These are phyloP conservation scores for Fusarium devonianum DNA, from an alignment of 2,329 filamentous ascomycete species.

Conservation along the genomic window DNA sequence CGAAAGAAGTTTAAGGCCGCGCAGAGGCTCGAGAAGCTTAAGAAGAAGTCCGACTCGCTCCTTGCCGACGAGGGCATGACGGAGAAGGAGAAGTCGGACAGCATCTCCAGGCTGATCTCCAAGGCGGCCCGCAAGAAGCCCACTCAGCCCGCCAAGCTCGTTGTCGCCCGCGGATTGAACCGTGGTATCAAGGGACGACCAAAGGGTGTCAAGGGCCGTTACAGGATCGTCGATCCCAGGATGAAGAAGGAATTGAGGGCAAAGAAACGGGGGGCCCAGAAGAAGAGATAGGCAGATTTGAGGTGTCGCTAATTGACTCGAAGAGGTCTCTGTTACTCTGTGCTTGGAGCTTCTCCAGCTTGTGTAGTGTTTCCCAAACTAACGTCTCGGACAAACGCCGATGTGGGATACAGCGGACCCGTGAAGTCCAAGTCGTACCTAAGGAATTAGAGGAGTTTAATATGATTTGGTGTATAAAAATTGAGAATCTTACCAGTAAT, in stretches of 20 bases:
- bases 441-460: conserved; percentile 7
- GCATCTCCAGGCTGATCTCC: conserved; percentile 81
- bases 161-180: conserved; percentile 86
- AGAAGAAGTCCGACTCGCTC: conserved; percentile 94
- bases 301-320: conserved; percentile 18
- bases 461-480: background rate
- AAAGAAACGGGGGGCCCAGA: conserved; percentile 79
- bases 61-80: conserved; percentile 90
- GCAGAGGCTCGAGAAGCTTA: conserved; percentile 88
- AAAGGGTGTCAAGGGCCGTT: conserved; percentile 91
- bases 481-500: conserved; percentile 71
- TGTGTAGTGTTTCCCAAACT: conserved; percentile 25
- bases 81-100: conserved; percentile 93
- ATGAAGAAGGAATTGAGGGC: conserved; percentile 97
- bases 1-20: conserved; percentile 97
- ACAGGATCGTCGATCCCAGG: conserved; percentile 94
- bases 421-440: conserved; percentile 84
- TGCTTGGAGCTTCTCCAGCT: conserved; percentile 11
- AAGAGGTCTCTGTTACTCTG: conserved; percentile 20
- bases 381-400: conserved; percentile 60
- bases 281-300: conserved; percentile 50
- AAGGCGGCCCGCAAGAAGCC: conserved; percentile 88
- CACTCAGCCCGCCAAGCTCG: conserved; percentile 81
- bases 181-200: conserved; percentile 86
- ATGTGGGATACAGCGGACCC: conserved; percentile 70